Evolutionary conservation across 257 asterid genomes (phyloP).

Genomic region (Nicotiana paniculata): DNA sequence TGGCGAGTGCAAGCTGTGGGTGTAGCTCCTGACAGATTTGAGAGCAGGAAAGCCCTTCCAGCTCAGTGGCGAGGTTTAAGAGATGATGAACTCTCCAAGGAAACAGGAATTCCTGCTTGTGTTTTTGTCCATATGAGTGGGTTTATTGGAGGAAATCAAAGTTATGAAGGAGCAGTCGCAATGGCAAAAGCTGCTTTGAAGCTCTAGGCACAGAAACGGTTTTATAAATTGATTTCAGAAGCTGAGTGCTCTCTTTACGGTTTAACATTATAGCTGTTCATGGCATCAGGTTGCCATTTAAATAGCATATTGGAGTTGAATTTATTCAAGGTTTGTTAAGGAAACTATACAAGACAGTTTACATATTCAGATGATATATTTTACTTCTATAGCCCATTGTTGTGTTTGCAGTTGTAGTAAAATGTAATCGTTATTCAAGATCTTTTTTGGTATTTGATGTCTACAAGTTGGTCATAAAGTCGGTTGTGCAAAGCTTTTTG

Average conservation of each 20-base stretch:
- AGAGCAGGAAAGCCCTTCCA: slow-evolving; percentile 19
- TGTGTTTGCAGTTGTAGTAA: background rate
- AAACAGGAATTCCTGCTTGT: slow-evolving; percentile 24
- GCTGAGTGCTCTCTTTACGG: background rate
- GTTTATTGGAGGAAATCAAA: slow-evolving; percentile 27
- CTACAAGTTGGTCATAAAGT: background rate
- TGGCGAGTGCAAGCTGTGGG: slow-evolving; percentile 28
- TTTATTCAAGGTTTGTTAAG: background rate
- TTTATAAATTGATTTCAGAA: background rate
- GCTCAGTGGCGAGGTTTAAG: slow-evolving; percentile 20
- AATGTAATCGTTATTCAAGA: background rate
- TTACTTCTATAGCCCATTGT: background rate
- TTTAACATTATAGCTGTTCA: background rate
- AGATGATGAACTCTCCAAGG: slow-evolving; percentile 18
- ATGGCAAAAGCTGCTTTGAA: slow-evolving; percentile 23
- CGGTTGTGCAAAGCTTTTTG: background rate
- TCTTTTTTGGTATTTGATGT: background rate
- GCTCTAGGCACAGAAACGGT: slow-evolving; percentile 1
- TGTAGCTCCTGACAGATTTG: slow-evolving; percentile 21
- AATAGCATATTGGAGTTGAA: background rate
- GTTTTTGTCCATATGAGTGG: slow-evolving; percentile 28
- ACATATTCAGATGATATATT: background rate
- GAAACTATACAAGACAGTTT: background rate
- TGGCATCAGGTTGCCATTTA: background rate
- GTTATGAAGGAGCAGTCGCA: slow-evolving; percentile 21